Evolutionary conservation across 2,329 filamentous ascomycete species (phyloP), one percentile per base, ranked within the genome.

Genomic region (Colletotrichum aenigma): DNA sequence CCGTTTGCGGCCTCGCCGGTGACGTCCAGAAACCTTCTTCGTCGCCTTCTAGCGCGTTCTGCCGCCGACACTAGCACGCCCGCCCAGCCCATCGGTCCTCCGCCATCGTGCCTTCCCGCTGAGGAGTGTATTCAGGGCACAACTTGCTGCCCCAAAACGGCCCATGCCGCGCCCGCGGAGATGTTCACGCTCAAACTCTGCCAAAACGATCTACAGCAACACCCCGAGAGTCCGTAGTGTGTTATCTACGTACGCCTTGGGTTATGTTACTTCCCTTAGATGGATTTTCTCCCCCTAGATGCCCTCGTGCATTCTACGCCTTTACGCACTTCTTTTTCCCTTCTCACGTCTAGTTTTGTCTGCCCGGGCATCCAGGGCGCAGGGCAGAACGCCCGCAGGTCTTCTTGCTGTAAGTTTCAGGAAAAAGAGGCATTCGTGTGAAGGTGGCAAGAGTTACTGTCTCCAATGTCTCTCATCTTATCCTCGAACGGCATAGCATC

Each of bases 1-100:
- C 73, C 70, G 73, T 73, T 73, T 75, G 73, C 73, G 70, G 73
- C 70, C 65, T 75, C 62, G 70, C 56, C 43, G 70, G 73, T 75
- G 73, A 75, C 70, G 73, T 68, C 26, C 70, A 73, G 70, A 36
- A 73, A 68, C n/a, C 73, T 75, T 75, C 70, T 71, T 68, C 34
- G 73, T 26, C n/a, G 18, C 64, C 73, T 75, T 75, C 73, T 75
- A 75, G 70, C 70, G 64, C 32, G 26, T 73, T 73, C 73, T 68
- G 24, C 32, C 43, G 58, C 24, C 32, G 13, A 65, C 38, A 24
- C 69, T 34, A 62, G 18, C 13, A 52, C 18, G 36, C 30, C 26
- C 56, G 36, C 21, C 67, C 67, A 70, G 61, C 67, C 67, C 67
- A 70, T 24, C 26, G 28, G 9, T 3, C 43, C 4, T 28, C 60